Percentiles rank a stretch among this genome's conserved stretches.
phyloP scores from a whole-genome alignment of 2,329 filamentous ascomycete genomes.

The Colletotrichum echinochloae region DNA sequence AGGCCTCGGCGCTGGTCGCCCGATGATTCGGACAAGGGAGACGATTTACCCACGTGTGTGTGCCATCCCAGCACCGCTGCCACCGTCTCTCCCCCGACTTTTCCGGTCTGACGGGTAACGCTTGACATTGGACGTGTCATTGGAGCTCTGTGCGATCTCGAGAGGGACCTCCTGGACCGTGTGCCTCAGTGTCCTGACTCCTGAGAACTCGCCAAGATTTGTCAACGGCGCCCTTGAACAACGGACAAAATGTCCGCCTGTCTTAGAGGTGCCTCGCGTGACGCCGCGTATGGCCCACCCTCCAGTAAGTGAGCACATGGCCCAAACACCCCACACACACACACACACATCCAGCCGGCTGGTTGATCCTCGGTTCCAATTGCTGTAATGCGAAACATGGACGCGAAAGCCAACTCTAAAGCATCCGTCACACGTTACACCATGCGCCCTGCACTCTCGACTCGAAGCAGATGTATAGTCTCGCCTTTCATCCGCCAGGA shows the following conservation, averaged over 20 bases:
- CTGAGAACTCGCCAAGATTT: slow-evolving; percentile 19
- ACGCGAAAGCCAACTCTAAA: slow-evolving; percentile 24
- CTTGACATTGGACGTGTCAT: not conserved
- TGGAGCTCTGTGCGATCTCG: too few species aligned
- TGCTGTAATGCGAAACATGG: slow-evolving; percentile 34
- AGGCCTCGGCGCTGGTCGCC: slow-evolving; percentile 12
- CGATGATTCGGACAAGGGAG: slow-evolving; percentile 20
- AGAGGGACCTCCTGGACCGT: too few species aligned
- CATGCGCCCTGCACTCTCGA: slow-evolving; percentile 4
- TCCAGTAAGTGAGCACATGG: slow-evolving; percentile 11
- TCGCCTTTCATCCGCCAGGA: not conserved
- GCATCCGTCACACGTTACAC: slow-evolving; percentile 7
- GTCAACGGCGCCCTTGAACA: slow-evolving; percentile 13
- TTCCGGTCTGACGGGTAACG: slow-evolving; percentile 11
- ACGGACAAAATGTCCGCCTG: slow-evolving; percentile 32
- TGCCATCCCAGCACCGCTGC: not conserved
- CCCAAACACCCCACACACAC: not conserved
- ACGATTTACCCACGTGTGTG: not conserved
- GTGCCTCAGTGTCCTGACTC: too few species aligned
- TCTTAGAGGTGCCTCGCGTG: slow-evolving; percentile 22
- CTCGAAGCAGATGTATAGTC: slow-evolving; percentile 4
- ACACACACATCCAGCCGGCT: not conserved
- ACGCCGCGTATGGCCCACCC: slow-evolving; percentile 19
- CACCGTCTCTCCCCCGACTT: not conserved
- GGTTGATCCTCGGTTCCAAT: slow-evolving; percentile 19